A percentile compares a stretch with the other conserved stretches of the same genome.
Evolutionary conservation across 345 rosid genomes (phyloP).

Genomic region (Eutrema japonicum): DNA sequence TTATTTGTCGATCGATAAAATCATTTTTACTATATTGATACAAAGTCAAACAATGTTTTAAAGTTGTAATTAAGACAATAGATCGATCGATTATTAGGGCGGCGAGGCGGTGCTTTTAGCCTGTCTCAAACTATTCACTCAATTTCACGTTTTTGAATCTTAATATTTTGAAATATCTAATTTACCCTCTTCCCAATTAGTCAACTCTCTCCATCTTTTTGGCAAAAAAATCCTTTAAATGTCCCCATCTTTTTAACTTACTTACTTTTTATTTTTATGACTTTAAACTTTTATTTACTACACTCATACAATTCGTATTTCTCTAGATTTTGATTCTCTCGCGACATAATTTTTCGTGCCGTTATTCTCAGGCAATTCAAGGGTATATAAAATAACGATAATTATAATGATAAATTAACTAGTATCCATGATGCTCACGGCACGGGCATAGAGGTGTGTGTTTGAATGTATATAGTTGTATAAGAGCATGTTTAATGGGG

Average conservation of each 20-base stretch:
- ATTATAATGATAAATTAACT: slow-evolving; percentile 23
- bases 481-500: no score
- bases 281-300: slow-evolving; percentile 10
- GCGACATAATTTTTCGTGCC: slow-evolving; percentile 27
- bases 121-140: slow-evolving; percentile 36
- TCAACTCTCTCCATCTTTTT: slow-evolving; percentile 42
- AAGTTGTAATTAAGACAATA: no score
- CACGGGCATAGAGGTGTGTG: slow-evolving; percentile 42
- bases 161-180: slow-evolving; percentile 6
- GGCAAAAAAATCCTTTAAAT: slow-evolving; percentile 16
- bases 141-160: slow-evolving; percentile 14
- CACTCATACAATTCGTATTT: background rate
- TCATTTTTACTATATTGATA: no score
- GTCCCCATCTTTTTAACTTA: slow-evolving; percentile 20
- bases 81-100: slow-evolving; percentile 25
- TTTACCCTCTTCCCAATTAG: slow-evolving; percentile 31
- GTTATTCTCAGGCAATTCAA: slow-evolving; percentile 33
- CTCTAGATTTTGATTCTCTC: slow-evolving; percentile 18
- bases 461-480: slow-evolving; percentile 34
- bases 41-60: no score
- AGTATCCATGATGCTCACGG: slow-evolving; percentile 44
- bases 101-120: slow-evolving; percentile 43
- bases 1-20: no score
- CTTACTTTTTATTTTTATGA: no score
- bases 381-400: background rate